Evolutionary conservation across 202 grass and related monocot genomes (phyloP).

Genomic region (Setaria viridis): DNA sequence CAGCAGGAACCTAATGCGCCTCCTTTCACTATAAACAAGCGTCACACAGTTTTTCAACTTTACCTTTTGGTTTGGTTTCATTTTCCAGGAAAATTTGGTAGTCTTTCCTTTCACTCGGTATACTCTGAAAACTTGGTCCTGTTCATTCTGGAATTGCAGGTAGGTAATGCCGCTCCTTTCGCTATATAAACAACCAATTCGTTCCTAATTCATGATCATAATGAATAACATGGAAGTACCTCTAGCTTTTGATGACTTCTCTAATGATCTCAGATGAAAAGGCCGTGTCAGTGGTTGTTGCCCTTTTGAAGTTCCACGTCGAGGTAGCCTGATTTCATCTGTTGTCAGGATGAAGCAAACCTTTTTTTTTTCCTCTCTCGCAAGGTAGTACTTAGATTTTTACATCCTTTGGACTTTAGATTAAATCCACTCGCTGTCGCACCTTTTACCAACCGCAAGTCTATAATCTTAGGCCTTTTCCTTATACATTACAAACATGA

Average conservation of each 20-base stretch:
- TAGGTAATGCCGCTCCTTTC: not conserved
- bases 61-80: not conserved
- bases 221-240: not conserved
- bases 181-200: not conserved
- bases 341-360: slow-evolving; percentile 20
- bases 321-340: not conserved
- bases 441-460: slow-evolving; percentile 14
- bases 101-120: slow-evolving; percentile 34
- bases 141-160: slow-evolving; percentile 8
- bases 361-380: too few relatives aligned
- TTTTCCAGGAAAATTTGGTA: slow-evolving; percentile 22
- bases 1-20: not conserved
- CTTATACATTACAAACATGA: too few relatives aligned
- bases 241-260: not conserved
- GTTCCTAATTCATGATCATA: slow-evolving; percentile 9
- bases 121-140: not conserved
- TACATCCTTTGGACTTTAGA: not conserved
- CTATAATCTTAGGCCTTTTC: not conserved
- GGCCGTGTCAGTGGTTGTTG: slow-evolving; percentile 11
- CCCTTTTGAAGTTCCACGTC: slow-evolving; percentile 14
- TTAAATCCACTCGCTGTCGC: not conserved
- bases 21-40: slow-evolving; percentile 1
- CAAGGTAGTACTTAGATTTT: slow-evolving; percentile 1
- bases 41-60: not conserved
- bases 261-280: slow-evolving; percentile 29